A percentile compares a stretch with the other conserved stretches of the same genome.
Evolutionary conservation across 768 basidiomycete species (phyloP).

Genomic region (Coprinopsis cinerea): DNA sequence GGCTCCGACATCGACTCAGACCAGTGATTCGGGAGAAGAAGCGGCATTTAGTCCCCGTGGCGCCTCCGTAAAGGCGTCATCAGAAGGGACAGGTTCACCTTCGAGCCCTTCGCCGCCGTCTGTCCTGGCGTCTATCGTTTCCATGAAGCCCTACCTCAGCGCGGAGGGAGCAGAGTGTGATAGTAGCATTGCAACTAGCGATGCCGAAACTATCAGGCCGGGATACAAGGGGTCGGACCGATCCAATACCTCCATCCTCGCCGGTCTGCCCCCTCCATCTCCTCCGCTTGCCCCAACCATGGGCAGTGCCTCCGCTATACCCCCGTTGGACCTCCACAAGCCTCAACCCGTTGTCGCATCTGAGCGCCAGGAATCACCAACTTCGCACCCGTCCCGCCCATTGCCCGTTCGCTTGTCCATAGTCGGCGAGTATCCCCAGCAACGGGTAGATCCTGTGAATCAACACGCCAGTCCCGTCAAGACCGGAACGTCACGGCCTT

Average conservation of each 20-base stretch:
- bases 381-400: no score
- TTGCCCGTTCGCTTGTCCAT: no score
- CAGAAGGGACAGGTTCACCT: no score
- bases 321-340: neutral
- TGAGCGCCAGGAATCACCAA: no score
- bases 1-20: no score
- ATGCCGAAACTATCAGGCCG: neutral
- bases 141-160: neutral
- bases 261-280: neutral
- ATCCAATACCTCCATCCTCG: neutral
- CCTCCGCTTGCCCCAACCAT: neutral
- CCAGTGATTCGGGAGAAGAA: no score
- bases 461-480: no score
- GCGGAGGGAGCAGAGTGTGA: neutral
- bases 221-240: neutral
- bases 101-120: neutral
- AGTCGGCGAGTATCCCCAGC: no score
- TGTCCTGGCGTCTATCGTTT: neutral
- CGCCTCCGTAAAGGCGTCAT: no score
- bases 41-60: no score
- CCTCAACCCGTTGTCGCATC: neutral
- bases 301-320: neutral
- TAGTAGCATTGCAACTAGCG: neutral
- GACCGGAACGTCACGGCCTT: no score
- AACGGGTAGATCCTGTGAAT: no score